phyloP scores from a whole-genome alignment of 2,329 filamentous ascomycete genomes.

The Dothideomycetidae sp. region DNA sequence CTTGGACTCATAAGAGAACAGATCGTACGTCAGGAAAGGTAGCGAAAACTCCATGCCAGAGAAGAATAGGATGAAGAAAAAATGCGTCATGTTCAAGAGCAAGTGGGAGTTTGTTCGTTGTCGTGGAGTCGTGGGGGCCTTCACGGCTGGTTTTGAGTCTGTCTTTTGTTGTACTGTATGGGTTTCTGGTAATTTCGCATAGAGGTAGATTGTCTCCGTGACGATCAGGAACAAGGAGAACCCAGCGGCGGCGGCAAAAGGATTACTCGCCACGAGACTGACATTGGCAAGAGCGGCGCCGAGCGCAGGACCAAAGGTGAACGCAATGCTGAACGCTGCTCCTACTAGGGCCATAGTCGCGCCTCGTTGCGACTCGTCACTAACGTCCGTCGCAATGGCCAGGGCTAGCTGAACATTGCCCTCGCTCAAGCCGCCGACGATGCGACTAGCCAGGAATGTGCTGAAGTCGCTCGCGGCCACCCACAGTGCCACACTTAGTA shows the following conservation, averaged over 20 bases:
- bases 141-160: constrained; percentile 16
- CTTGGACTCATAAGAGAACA: constrained; percentile 68
- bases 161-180: constrained; percentile 31
- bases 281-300: constrained; percentile 75
- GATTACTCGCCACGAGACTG: constrained; percentile 67
- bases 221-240: constrained; percentile 78
- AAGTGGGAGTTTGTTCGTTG: constrained; percentile 66
- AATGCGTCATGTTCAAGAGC: constrained; percentile 71
- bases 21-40: constrained; percentile 91
- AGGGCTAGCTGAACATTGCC: constrained; percentile 94
- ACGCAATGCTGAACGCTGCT: constrained; percentile 91
- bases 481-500: constrained; percentile 86
- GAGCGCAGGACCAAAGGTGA: constrained; percentile 87
- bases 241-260: constrained; percentile 82
- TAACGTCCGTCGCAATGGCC: constrained; percentile 92
- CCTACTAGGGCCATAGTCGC: constrained; percentile 94
- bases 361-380: constrained; percentile 67
- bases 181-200: constrained; percentile 73
- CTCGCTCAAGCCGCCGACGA: constrained; percentile 88
- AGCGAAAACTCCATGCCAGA: constrained; percentile 96
- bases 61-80: constrained; percentile 89
- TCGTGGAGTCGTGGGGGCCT: constrained; percentile 11
- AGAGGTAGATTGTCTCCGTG: constrained; percentile 77
- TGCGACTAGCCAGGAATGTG: constrained; percentile 82
- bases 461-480: constrained; percentile 86